A percentile compares a stretch with the other conserved stretches of the same genome.
Conservation (phyloP, 2,329 filamentous ascomycete species). For the Penicillium sp. region DNA sequence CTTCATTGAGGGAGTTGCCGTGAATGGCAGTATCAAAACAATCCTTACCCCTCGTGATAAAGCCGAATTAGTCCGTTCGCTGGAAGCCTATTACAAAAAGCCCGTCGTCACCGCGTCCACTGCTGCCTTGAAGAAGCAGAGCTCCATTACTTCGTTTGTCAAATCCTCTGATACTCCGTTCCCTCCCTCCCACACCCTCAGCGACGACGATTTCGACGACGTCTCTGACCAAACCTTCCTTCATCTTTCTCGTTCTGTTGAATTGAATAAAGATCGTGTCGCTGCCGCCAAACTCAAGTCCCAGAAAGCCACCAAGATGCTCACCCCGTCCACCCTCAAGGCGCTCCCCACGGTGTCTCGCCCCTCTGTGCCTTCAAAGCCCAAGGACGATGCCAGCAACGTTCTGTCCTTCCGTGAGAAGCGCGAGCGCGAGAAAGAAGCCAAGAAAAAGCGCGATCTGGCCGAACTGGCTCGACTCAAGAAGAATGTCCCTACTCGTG, state of each 20-base stretch:
- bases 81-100: slow-evolving; percentile 50
- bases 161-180: slow-evolving; percentile 33
- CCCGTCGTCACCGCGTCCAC: slow-evolving; percentile 40
- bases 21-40: slow-evolving; percentile 59
- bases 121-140: slow-evolving; percentile 42
- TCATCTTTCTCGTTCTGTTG: slow-evolving; percentile 40
- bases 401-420: slow-evolving; percentile 62
- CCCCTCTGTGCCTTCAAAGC: slow-evolving; percentile 21
- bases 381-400: slow-evolving; percentile 31
- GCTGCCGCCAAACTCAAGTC: slow-evolving; percentile 27
- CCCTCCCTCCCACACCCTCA: slow-evolving; percentile 23
- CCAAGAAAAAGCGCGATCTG: slow-evolving; percentile 65
- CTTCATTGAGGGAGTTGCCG: slow-evolving; percentile 52
- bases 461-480: slow-evolving; percentile 66
- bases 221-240: slow-evolving; percentile 39
- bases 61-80: slow-evolving; percentile 64
- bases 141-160: slow-evolving; percentile 38
- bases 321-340: slow-evolving; percentile 8
- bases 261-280: slow-evolving; percentile 39
- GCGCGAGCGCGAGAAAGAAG: slow-evolving; percentile 68
- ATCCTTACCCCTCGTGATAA: slow-evolving; percentile 78
- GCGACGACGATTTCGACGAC: slow-evolving; percentile 40
- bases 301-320: slow-evolving; percentile 21
- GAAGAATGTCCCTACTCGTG: slow-evolving; percentile 47
- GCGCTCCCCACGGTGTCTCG: slow-evolving; percentile 24